These are phyloP conservation scores for Diutina ranongensis DNA, from an alignment of 1,139 yeast species.

Conservation along the genomic window DNA sequence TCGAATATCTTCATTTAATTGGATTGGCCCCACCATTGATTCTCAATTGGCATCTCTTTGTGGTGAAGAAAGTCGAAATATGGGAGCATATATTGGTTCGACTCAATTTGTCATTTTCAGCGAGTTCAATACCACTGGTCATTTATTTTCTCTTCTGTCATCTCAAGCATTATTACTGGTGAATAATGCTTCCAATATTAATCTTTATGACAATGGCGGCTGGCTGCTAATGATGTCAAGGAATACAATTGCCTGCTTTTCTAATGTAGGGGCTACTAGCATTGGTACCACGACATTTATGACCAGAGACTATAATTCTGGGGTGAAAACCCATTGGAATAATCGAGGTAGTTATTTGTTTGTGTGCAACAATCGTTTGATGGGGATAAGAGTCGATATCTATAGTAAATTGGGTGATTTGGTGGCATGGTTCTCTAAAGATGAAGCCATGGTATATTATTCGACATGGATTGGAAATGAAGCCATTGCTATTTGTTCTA, in stretches of 20 bases:
- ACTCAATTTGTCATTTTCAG: not conserved
- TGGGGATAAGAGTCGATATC: conserved; percentile 1
- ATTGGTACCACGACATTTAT: not conserved
- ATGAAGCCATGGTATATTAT: not conserved
- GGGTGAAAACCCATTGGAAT: not conserved
- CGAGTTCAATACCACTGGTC: not conserved
- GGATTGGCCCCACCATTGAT: not conserved
- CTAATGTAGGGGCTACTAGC: not conserved
- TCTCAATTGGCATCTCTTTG: not conserved
- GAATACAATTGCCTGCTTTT: not conserved
- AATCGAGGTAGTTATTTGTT: not conserved
- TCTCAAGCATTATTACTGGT: not conserved
- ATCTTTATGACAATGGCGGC: not conserved
- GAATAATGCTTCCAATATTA: not conserved
- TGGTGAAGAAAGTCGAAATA: not conserved
- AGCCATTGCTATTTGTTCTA: not conserved
- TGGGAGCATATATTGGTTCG: not conserved
- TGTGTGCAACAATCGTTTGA: not conserved
- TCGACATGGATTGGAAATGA: not conserved
- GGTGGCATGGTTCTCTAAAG: not conserved
- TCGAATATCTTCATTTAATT: not conserved
- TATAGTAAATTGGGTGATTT: not conserved
- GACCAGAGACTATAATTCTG: not conserved
- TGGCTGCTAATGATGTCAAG: not conserved
- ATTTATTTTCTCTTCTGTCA: not conserved